Evolutionary conservation across 2,329 filamentous ascomycete species (phyloP), one percentile per base, ranked within the genome.

Genomic region (Xylariaceae sp.): DNA sequence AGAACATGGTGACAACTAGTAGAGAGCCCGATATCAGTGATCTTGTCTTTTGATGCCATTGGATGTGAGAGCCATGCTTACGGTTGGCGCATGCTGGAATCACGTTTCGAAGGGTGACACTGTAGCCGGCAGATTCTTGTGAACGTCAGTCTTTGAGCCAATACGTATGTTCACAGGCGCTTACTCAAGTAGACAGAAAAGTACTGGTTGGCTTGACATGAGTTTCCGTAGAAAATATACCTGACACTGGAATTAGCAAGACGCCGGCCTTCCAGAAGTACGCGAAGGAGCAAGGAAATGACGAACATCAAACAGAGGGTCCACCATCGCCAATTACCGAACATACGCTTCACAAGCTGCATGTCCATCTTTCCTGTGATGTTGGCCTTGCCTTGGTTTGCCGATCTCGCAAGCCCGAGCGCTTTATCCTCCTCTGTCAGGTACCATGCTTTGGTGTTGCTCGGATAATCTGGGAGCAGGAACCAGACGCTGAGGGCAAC

Each of bases 401-500:
- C 44, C 1, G 56, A 50, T 3, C 58, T 53, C 35, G 47, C 31
- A 12, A 51, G 30, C 2, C 57, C 59, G 13, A 57, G 30, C 9
- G 52, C 54, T 7, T 56, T 60, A 47, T 71, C 64, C 0, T 44
- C 32, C 0, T 60, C 52, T 4, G 58, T 69, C 13, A 76, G 60
- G 58, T 76, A 79, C 50, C 64, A 67, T 1, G 73, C 74, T 13
- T 64, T 67, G 4, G 69, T 73, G 11, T 67, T 73, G 12, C 61
- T 56, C 0, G 76, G 75, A 2, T 74, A 72, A 46, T 77, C 74
- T 0, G 76, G 76, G 53, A 79, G 78, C 46, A 68, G 55, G 3
- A 78, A 33, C 44, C 74, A 70, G 19, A 76, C 76, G 45, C 75
- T 79, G 2, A 78, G 32, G 1, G 76, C 76, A 3, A 81, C 64